phyloP scores from a whole-genome alignment of 176 grass and related monocot genomes.

The Tillandsia fasciculata region DNA sequence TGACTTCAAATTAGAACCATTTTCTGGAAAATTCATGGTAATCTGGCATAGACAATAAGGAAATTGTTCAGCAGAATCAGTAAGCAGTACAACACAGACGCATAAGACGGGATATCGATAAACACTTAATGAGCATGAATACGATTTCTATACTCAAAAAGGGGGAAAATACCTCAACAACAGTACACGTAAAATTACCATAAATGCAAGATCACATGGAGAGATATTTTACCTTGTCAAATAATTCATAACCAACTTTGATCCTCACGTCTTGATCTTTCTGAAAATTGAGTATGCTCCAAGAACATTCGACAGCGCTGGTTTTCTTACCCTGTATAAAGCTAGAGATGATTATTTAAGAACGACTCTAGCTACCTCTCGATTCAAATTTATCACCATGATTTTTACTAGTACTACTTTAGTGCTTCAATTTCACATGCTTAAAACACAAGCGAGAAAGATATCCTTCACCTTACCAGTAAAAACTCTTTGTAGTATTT shows the following conservation, averaged over 20 bases:
- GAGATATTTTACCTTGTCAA: constrained; percentile 36
- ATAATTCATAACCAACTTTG: constrained; percentile 66
- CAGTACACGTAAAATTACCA: neutral
- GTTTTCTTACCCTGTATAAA: constrained; percentile 36
- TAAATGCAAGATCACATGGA: neutral
- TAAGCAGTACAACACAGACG: no score
- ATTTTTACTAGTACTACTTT: no score
- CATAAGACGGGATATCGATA: neutral
- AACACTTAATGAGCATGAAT: neutral
- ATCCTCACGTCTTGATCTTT: constrained; percentile 85
- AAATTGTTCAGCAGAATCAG: no score
- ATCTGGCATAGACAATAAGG: no score
- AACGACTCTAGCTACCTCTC: neutral
- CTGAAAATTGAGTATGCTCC: constrained; percentile 66
- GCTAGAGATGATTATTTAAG: neutral
- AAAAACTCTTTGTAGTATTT: no score
- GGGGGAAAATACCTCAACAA: neutral
- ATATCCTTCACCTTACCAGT: no score
- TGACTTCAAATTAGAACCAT: no score
- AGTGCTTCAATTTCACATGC: no score
- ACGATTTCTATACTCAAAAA: neutral
- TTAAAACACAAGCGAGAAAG: no score
- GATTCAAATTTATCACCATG: neutral
- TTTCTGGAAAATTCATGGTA: no score
- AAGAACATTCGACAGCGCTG: constrained; percentile 51